Conservation (phyloP, 768 basidiomycete species). For the Serendipita sp. region DNA sequence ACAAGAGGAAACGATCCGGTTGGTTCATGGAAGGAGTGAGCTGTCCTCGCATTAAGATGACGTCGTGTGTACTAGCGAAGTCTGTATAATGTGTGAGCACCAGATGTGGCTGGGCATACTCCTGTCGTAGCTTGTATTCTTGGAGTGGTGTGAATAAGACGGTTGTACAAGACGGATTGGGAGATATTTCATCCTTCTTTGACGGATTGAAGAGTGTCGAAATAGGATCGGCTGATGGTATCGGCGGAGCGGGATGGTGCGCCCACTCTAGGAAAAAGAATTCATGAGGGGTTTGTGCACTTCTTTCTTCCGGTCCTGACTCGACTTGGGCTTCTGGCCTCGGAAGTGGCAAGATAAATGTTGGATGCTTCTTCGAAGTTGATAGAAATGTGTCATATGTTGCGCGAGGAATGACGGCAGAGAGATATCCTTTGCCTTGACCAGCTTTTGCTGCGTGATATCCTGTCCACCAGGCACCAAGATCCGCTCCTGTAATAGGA, state of each 20-base stretch:
- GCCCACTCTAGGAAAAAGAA: slow-evolving; percentile 85
- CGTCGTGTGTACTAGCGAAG: slow-evolving; percentile 56
- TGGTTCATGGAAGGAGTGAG: slow-evolving; percentile 50
- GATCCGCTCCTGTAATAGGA: slow-evolving; percentile 54
- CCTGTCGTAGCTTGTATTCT: slow-evolving; percentile 74
- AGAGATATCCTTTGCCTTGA: slow-evolving; percentile 71
- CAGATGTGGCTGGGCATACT: slow-evolving; percentile 83
- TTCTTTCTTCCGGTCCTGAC: slow-evolving; percentile 20
- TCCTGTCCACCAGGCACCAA: slow-evolving; percentile 73
- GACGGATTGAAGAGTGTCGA: slow-evolving; percentile 15
- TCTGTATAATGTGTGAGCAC: slow-evolving; percentile 88
- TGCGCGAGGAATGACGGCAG: slow-evolving; percentile 59
- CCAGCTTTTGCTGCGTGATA: slow-evolving; percentile 72
- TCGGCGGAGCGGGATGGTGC: slow-evolving; percentile 56
- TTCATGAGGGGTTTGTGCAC: slow-evolving; percentile 37
- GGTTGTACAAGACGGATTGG: slow-evolving; percentile 32
- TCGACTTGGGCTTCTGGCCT: slow-evolving; percentile 22
- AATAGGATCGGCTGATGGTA: slow-evolving; percentile 29
- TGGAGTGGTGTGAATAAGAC: slow-evolving; percentile 84
- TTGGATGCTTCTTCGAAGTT: slow-evolving; percentile 48
- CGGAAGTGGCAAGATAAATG: slow-evolving; percentile 72
- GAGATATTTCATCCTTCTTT: slow-evolving; percentile 29
- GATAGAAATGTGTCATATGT: slow-evolving; percentile 56
- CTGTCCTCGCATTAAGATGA: slow-evolving; percentile 83
- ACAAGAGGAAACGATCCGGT: slow-evolving; percentile 41